Evolutionary conservation across 768 basidiomycete species (phyloP), one percentile per base, ranked within the genome.

Genomic region (Suillus tomentosus): DNA sequence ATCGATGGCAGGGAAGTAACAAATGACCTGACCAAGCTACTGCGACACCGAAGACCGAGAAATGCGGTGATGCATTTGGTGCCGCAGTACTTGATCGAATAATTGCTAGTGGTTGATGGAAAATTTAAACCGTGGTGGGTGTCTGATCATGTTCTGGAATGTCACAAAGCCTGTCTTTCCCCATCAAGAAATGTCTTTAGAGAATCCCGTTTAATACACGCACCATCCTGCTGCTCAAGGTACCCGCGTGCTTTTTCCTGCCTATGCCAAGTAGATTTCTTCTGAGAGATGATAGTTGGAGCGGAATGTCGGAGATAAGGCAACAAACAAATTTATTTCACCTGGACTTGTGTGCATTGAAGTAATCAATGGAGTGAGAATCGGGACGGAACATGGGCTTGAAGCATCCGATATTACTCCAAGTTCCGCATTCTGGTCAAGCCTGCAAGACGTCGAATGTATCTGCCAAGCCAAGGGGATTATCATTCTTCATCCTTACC

Each of bases 171-270:
- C 40, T 56, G 14, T 22, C n/a, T 57, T 57, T 24, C 56, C 56
- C 39, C 57, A 58, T 58, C 42, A 42, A 42, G 42, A 13, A 40
- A 42, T 42, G 24, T 13, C 40, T 7, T 27, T 24, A 8, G 22
- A 37, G 17, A 27, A 27, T 4, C 24, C 39, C 39, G 17, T 58
- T 58, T 43, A 19, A 58, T 27, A 58, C 57, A 58, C 19, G 57
- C 57, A 42, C 6, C 17, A 58, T 19, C 40, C 57, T 58, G 40
- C 57, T 58, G 57, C 24, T 42, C 39, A 54, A 58, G 40, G 17
- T 27, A 31, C 40, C 39, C 11, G 39, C 31, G 19, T 31, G 19
- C 24, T 17, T 5, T 42, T 27, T 31, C 24, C 27, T 31, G 40
- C 24, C 13, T 42, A 42, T 27, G 40, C 24, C 17, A 13, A 40